Conservation (phyloP, 352 stramenopile genomes). For the Pythium oligandrum region DNA sequence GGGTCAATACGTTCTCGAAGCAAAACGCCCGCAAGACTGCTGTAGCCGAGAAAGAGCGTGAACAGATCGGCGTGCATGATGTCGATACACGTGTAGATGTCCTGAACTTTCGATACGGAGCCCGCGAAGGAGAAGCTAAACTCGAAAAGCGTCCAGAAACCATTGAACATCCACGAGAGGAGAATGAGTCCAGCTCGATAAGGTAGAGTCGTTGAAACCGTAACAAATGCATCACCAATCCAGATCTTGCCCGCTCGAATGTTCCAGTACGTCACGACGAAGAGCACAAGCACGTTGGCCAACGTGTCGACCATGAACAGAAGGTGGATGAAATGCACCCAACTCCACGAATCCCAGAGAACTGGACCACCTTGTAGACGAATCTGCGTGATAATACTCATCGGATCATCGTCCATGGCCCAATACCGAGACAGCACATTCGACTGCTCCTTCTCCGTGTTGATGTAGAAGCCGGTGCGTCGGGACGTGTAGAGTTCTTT, state of each 20-base stretch:
- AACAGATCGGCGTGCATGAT: conserved; percentile 28
- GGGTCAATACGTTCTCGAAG: conserved; percentile 23
- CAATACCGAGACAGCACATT: conserved; percentile 30
- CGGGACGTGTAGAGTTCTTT: conserved; percentile 24
- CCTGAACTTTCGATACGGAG: conserved; percentile 1
- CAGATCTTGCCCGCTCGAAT: conserved; percentile 29
- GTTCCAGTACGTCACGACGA: conserved; percentile 36
- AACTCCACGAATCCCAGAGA: conserved; percentile 40
- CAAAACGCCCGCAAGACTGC: conserved; percentile 24
- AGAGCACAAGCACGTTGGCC: conserved; percentile 30
- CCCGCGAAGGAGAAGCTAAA: conserved; percentile 21
- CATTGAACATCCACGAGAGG: conserved; percentile 31
- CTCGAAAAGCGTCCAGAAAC: conserved; percentile 36
- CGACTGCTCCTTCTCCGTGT: conserved; percentile 21
- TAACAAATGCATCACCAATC: conserved; percentile 43
- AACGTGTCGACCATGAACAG: conserved; percentile 37
- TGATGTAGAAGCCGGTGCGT: conserved; percentile 29
- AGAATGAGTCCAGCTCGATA: conserved; percentile 26
- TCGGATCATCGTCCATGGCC: conserved; percentile 16
- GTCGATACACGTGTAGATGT: conserved; percentile 16
- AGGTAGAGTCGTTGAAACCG: conserved; percentile 31
- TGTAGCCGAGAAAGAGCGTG: conserved; percentile 26
- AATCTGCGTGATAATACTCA: conserved; percentile 14
- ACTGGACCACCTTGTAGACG: conserved; percentile 22
- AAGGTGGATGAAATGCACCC: conserved; percentile 44